phyloP scores from a whole-genome alignment of 225 moss, liverwort and hornwort species.

The Lunularia cruciata region DNA sequence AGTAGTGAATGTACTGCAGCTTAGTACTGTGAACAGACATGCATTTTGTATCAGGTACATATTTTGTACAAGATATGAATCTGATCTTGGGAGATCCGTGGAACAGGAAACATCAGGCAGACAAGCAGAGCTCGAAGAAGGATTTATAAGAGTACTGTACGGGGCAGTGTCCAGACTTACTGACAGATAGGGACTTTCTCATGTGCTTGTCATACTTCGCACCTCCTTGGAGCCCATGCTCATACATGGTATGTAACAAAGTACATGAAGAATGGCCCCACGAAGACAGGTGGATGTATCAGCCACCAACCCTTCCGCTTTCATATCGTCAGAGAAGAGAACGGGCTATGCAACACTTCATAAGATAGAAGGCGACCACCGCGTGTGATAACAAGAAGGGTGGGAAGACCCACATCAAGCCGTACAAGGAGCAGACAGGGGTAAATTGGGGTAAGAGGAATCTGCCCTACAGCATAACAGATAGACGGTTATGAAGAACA shows the following conservation, averaged over 20 bases:
- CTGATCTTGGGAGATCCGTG: not conserved
- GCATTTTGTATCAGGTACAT: not conserved
- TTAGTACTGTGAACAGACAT: not conserved
- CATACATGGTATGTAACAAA: not conserved
- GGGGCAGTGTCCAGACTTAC: not conserved
- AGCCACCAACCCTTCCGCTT: too few relatives aligned
- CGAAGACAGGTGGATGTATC: too few relatives aligned
- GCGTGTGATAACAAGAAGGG: too few relatives aligned
- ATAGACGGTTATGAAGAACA: too few relatives aligned
- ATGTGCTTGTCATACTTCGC: not conserved
- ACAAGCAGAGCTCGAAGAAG: not conserved
- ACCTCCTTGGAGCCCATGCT: not conserved
- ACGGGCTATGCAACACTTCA: not conserved
- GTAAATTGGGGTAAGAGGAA: not conserved
- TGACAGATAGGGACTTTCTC: not conserved
- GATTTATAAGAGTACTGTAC: too few relatives aligned
- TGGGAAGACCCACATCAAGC: too few relatives aligned
- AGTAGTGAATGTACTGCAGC: constrained; percentile 1
- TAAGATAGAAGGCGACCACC: too few relatives aligned
- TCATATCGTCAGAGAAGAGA: not conserved
- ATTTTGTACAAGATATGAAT: constrained; percentile 3
- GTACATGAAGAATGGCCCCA: not conserved
- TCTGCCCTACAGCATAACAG: not conserved
- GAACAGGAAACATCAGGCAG: not conserved
- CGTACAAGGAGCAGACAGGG: not conserved